Evolutionary conservation across 495 filamentous ascomycete species (phyloP).

Genomic region (Trichoderma reesei): DNA sequence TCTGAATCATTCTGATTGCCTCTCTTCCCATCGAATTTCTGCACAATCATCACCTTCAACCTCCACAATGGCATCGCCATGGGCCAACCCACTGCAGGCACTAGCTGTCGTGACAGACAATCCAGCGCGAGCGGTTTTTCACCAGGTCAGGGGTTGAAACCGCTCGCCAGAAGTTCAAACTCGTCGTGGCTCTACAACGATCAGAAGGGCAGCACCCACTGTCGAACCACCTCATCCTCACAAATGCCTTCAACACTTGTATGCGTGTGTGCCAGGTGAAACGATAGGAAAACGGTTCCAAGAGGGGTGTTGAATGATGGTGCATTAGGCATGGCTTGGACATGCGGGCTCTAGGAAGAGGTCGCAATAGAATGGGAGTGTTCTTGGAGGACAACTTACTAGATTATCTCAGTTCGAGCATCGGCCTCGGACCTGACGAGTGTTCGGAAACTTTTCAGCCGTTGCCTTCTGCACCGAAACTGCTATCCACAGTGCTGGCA

Average conservation of each 20-base stretch:
- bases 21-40: too few species aligned
- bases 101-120: too few species aligned
- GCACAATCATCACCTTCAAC: too few species aligned
- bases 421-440: background rate
- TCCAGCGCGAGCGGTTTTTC: too few species aligned
- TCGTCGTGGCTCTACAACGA: too few species aligned
- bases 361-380: background rate
- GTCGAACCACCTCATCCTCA: slow-evolving; percentile 1
- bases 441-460: background rate
- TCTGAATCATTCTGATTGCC: too few species aligned
- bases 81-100: too few species aligned
- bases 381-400: background rate
- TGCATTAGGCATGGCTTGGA: background rate
- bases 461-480: background rate
- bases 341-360: background rate
- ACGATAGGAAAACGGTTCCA: background rate
- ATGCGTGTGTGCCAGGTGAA: background rate
- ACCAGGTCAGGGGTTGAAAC: too few species aligned
- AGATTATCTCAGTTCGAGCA: background rate
- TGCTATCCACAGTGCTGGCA: background rate
- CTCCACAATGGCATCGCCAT: too few species aligned
- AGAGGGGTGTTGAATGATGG: too few species aligned
- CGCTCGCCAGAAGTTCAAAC: too few species aligned
- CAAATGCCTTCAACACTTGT: background rate
- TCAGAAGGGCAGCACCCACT: too few species aligned